These are phyloP conservation scores for sorghum (Sorghum bicolor) DNA, from an alignment of 176 grass and related monocot genomes.

Conservation along the genomic window DNA sequence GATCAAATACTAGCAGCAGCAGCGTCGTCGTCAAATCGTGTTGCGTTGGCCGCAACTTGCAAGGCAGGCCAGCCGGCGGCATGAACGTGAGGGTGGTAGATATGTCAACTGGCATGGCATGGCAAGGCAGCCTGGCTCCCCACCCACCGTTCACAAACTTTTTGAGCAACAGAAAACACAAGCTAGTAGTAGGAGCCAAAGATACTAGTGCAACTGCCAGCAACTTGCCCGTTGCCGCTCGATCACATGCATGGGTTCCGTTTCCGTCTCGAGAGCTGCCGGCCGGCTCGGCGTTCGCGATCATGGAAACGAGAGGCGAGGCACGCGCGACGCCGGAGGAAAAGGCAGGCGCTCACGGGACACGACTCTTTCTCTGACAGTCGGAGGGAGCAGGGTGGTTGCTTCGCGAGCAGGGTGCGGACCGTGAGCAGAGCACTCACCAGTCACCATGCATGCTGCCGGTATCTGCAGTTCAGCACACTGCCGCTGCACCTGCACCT, in stretches of 20 bases:
- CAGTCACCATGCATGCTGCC: not conserved
- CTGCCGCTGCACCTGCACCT: not conserved
- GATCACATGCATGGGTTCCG: not conserved
- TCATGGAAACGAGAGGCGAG: not conserved
- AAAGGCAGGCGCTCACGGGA: not conserved
- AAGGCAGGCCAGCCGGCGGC: too few species aligned
- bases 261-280: not conserved
- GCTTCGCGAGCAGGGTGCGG: conserved; percentile 3
- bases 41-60: too few species aligned
- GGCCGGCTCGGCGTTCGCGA: not conserved
- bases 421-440: conserved; percentile 11
- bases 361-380: not conserved
- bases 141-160: too few species aligned
- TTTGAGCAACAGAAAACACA: too few species aligned
- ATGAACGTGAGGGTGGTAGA: too few species aligned
- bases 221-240: not conserved
- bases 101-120: too few species aligned
- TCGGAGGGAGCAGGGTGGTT: too few species aligned
- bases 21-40: too few species aligned
- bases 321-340: not conserved
- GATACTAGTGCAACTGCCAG: not conserved
- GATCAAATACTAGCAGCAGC: too few species aligned
- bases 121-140: too few species aligned
- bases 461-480: not conserved
- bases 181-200: too few species aligned